phyloP scores from a whole-genome alignment of 2,329 filamentous ascomycete species.

The Chaetothyriales sp. region DNA sequence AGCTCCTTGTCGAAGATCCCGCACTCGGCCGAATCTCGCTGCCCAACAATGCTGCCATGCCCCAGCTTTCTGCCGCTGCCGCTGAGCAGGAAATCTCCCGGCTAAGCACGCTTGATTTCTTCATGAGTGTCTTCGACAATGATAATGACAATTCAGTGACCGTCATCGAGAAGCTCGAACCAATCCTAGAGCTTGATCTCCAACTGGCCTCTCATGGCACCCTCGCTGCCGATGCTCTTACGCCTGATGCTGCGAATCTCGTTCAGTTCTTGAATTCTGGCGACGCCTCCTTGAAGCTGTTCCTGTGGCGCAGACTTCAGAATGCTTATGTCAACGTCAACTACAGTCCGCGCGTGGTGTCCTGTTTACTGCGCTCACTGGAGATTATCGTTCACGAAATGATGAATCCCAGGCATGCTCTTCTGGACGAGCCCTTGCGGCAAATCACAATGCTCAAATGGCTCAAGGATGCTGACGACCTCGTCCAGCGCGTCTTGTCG shows the following conservation, averaged over 20 bases:
- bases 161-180: conserved; percentile 83
- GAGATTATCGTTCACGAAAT: conserved; percentile 65
- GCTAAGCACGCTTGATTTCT: conserved; percentile 92
- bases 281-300: conserved; percentile 66
- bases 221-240: conserved; percentile 7
- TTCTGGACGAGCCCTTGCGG: conserved; percentile 42
- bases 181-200: conserved; percentile 57
- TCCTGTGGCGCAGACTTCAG: conserved; percentile 80
- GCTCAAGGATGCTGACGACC: conserved; percentile 63
- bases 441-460: conserved; percentile 57
- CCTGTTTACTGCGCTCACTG: conserved; percentile 71
- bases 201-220: background rate
- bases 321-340: conserved; percentile 76
- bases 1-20: conserved; percentile 35
- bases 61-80: conserved; percentile 66
- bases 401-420: conserved; percentile 41
- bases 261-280: conserved; percentile 71
- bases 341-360: conserved; percentile 76
- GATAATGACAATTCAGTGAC: conserved; percentile 65
- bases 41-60: conserved; percentile 76
- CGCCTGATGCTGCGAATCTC: conserved; percentile 46
- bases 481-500: conserved; percentile 56
- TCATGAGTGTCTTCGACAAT: conserved; percentile 73
- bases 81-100: conserved; percentile 84
- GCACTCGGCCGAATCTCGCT: conserved; percentile 42